These are phyloP conservation scores for Syncephalastrum monosporum DNA, from an alignment of 371 early-diverging fungal genomes.

Conservation along the genomic window DNA sequence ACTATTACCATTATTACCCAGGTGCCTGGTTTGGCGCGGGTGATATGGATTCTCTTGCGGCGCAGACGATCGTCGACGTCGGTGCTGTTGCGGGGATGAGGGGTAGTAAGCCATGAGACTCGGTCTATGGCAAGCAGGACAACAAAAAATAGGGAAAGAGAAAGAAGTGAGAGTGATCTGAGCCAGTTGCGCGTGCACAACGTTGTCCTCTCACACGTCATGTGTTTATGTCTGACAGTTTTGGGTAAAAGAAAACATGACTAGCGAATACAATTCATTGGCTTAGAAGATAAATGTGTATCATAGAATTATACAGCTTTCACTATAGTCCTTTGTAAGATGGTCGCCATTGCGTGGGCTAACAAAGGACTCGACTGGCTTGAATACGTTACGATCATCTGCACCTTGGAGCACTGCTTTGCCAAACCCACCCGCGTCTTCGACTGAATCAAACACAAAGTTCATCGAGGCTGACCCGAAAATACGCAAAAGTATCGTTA, in stretches of 20 bases:
- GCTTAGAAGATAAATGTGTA: slow-evolving; percentile 1
- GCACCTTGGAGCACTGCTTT: slow-evolving; percentile 8
- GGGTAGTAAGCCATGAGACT: no score
- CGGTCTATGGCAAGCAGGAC: no score
- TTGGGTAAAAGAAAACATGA: slow-evolving; percentile 2
- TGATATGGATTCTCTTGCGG: no score
- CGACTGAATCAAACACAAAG: slow-evolving; percentile 14
- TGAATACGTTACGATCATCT: slow-evolving; percentile 9
- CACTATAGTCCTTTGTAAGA: slow-evolving; percentile 18
- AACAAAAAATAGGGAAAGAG: neutral
- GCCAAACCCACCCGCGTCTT: slow-evolving; percentile 13
- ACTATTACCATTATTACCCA: no score
- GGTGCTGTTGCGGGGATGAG: no score
- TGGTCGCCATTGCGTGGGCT: slow-evolving; percentile 10
- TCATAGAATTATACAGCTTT: slow-evolving; percentile 18
- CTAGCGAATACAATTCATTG: neutral
- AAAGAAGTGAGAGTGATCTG: neutral
- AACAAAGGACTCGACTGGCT: slow-evolving; percentile 13
- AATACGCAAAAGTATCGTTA: neutral
- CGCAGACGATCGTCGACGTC: no score
- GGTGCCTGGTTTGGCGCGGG: no score
- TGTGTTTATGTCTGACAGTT: slow-evolving; percentile 1
- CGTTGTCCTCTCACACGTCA: neutral
- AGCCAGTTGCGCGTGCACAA: no score
- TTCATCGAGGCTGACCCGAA: slow-evolving; percentile 9